A percentile compares a stretch with the other conserved stretches of the same genome.
Evolutionary conservation across 2,329 filamentous ascomycete genomes (phyloP).

Genomic region (Grosmannia clavigera): DNA sequence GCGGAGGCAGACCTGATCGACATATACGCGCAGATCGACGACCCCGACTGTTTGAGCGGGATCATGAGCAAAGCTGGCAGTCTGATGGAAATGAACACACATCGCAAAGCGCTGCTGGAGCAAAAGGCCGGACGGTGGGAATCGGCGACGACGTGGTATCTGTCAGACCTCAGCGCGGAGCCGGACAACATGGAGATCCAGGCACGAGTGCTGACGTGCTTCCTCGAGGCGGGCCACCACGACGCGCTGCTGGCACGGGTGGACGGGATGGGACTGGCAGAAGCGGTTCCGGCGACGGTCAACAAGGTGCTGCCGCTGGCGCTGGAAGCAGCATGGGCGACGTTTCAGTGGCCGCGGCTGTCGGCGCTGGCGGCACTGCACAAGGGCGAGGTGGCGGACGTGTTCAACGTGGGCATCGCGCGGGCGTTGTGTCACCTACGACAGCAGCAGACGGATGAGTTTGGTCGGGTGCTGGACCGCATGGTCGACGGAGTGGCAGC

Average conservation of each 20-base stretch:
- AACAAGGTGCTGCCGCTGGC: constrained; percentile 68
- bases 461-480: constrained; percentile 45
- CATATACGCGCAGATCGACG: constrained; percentile 95
- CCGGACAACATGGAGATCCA: constrained; percentile 69
- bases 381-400: constrained; percentile 31
- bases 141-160: constrained; percentile 95
- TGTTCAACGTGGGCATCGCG: constrained; percentile 78
- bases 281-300: constrained; percentile 32
- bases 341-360: constrained; percentile 66
- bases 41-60: constrained; percentile 91
- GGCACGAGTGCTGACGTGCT: constrained; percentile 70
- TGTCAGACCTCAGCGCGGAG: constrained; percentile 70
- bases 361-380: constrained; percentile 50
- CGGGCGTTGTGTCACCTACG: constrained; percentile 50
- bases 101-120: constrained; percentile 88
- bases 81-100: constrained; percentile 53
- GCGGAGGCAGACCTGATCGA: constrained; percentile 72
- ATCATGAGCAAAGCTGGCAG: constrained; percentile 79
- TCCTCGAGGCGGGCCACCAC: constrained; percentile 93
- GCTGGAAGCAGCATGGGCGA: constrained; percentile 85
- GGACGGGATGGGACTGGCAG: constrained; percentile 50
- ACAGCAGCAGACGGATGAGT: constrained; percentile 34
- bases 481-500: constrained; percentile 60
- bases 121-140: constrained; percentile 88
- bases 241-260: constrained; percentile 80